Evolutionary conservation across 495 filamentous ascomycete genomes (phyloP).

Genomic region (Penicillium flavigenum): DNA sequence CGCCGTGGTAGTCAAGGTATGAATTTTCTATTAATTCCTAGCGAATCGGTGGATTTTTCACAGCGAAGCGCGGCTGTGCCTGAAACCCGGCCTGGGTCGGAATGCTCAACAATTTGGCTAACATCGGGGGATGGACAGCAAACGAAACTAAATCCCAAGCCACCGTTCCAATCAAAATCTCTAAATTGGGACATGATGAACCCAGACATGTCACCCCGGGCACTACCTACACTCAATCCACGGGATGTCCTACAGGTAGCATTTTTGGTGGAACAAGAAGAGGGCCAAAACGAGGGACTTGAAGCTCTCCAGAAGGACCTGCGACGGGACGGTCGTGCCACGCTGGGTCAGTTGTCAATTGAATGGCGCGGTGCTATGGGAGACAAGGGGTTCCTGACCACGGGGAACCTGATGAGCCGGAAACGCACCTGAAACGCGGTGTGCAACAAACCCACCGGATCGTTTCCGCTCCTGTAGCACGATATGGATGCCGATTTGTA

Average conservation of each 20-base stretch:
- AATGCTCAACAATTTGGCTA: neutral
- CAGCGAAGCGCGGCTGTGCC: neutral
- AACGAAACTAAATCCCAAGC: slow-evolving; percentile 52
- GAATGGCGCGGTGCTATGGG: slow-evolving; percentile 91
- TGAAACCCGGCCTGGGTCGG: neutral
- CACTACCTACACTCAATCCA: slow-evolving; percentile 69
- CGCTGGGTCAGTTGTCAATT: slow-evolving; percentile 79
- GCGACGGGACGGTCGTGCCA: slow-evolving; percentile 58
- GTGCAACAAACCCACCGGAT: slow-evolving; percentile 10
- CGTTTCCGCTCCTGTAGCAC: slow-evolving; percentile 14
- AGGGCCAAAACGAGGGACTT: slow-evolving; percentile 46
- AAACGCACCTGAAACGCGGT: slow-evolving; percentile 44
- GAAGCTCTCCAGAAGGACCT: slow-evolving; percentile 50
- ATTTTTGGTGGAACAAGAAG: slow-evolving; percentile 75
- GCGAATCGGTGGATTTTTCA: neutral
- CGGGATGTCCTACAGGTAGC: slow-evolving; percentile 90
- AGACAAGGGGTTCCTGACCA: slow-evolving; percentile 81
- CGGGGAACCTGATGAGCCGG: slow-evolving; percentile 74
- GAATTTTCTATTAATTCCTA: slow-evolving; percentile 6
- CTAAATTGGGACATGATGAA: slow-evolving; percentile 56
- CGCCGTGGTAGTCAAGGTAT: slow-evolving; percentile 45
- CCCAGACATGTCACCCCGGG: slow-evolving; percentile 26
- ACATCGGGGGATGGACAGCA: slow-evolving; percentile 32
- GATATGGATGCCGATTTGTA: slow-evolving; percentile 15
- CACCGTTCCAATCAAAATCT: slow-evolving; percentile 56